Conservation (phyloP, 2,329 filamentous ascomycete species). For the Aspergillus sp. region DNA sequence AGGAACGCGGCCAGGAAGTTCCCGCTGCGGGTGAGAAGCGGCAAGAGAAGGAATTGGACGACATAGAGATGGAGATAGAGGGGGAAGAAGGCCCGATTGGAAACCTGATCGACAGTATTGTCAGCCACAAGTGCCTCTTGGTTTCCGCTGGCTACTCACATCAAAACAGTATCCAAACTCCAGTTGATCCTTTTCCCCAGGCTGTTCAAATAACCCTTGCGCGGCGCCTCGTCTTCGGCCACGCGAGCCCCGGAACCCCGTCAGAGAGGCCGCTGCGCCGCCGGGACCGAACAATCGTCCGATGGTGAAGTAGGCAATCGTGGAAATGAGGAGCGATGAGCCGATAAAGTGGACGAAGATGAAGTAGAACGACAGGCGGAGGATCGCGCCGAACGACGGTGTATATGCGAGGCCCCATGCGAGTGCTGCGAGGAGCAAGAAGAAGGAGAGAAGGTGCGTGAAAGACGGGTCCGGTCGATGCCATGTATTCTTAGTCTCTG, state of each 20-base stretch:
- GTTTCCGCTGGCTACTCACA: conserved; percentile 31
- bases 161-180: conserved; percentile 67
- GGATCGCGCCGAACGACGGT: conserved; percentile 39
- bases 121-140: too few species aligned
- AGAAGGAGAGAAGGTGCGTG: conserved; percentile 60
- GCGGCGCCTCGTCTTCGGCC: conserved; percentile 42
- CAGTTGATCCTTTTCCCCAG: conserved; percentile 49
- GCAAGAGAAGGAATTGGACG: conserved; percentile 59
- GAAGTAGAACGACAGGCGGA: conserved; percentile 42
- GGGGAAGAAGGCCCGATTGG: conserved; percentile 59
- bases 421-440: conserved; percentile 49
- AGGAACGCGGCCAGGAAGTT: conserved; percentile 46
- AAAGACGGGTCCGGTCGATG: conserved; percentile 62
- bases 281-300: conserved; percentile 54
- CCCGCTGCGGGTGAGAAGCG: conserved; percentile 41
- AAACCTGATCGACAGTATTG: conserved; percentile 34
- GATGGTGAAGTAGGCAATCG: conserved; percentile 56
- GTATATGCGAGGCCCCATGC: conserved; percentile 53
- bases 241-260: conserved; percentile 38
- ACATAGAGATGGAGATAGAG: conserved; percentile 61
- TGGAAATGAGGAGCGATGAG: conserved; percentile 51
- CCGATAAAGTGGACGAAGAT: conserved; percentile 54
- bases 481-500: conserved; percentile 63
- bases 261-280: conserved; percentile 35
- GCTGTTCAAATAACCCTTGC: conserved; percentile 52